phyloP scores from a whole-genome alignment of 495 filamentous ascomycete species.

The Aspergillus ellipticus region DNA sequence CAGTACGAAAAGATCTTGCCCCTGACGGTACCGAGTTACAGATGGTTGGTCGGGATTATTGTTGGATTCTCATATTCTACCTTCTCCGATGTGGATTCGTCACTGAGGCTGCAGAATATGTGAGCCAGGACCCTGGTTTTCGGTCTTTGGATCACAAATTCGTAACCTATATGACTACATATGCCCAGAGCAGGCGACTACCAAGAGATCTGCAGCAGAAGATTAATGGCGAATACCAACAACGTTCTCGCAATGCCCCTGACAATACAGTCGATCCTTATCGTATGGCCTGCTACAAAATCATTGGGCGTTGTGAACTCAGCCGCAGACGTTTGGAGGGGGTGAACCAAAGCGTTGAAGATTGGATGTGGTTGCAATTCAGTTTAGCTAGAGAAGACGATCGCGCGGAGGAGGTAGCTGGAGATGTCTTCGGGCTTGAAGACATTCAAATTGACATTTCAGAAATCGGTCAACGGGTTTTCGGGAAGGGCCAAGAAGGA shows the following conservation, averaged over 20 bases:
- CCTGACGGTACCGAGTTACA: conserved; percentile 71
- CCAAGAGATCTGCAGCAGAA: conserved; percentile 73
- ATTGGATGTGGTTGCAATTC: conserved; percentile 98
- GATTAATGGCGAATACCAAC: conserved; percentile 85
- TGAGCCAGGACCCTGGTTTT: conserved; percentile 75
- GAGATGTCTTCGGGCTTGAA: conserved; percentile 81
- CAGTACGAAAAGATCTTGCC: conserved; percentile 71
- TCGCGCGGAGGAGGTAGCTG: conserved; percentile 74
- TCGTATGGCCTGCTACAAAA: conserved; percentile 95
- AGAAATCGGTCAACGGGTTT: conserved; percentile 87
- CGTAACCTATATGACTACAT: conserved; percentile 79
- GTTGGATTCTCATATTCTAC: conserved; percentile 92
- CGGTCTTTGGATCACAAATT: conserved; percentile 88
- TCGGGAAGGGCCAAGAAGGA: conserved; percentile 65
- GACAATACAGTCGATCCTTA: conserved; percentile 91
- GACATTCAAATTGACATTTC: conserved; percentile 80
- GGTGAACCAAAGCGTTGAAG: conserved; percentile 76
- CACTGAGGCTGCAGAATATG: conserved; percentile 80
- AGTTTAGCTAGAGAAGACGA: conserved; percentile 85
- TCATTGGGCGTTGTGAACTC: conserved; percentile 92
- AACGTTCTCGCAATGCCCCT: conserved; percentile 74
- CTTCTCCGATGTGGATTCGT: conserved; percentile 83
- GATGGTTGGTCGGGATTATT: conserved; percentile 68
- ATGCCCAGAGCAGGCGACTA: conserved; percentile 66
- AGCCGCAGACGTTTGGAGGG: conserved; percentile 73